Conservation (phyloP, 768 basidiomycete genomes). For the Termitomyces sp. region DNA sequence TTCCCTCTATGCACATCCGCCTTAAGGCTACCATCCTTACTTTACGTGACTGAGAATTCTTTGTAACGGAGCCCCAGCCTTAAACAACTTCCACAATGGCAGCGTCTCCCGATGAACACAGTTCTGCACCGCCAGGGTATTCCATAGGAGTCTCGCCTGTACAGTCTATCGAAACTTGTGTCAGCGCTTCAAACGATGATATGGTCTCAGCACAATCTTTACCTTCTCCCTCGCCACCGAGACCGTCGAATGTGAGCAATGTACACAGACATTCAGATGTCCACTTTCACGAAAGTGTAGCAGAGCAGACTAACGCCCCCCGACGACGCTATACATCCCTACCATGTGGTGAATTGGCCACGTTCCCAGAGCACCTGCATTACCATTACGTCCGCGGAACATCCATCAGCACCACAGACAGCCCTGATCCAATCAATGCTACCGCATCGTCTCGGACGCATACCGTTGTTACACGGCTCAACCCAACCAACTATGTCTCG, state of each 20-base stretch:
- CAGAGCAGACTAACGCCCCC: neutral
- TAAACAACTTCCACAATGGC: neutral
- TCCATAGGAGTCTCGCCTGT: neutral
- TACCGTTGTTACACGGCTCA: conserved; percentile 3
- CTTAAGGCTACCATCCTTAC: no score
- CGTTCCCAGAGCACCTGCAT: neutral
- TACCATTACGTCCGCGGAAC: conserved; percentile 10
- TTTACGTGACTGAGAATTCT: neutral
- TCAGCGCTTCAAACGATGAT: neutral
- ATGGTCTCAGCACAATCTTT: neutral
- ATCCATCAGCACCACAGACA: conserved; percentile 2
- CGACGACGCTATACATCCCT: conserved; percentile 6
- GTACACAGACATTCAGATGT: neutral
- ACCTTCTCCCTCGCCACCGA: neutral
- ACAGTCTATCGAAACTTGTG: neutral
- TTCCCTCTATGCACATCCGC: no score
- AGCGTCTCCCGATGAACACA: neutral
- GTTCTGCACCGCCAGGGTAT: neutral
- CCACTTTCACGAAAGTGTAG: neutral
- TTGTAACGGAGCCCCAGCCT: neutral
- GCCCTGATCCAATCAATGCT: neutral
- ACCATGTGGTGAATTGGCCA: conserved; percentile 1
- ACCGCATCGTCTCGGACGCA: neutral
- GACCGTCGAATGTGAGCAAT: neutral
- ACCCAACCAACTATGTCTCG: conserved; percentile 26